Percentiles rank a stretch among this genome's conserved stretches.
phyloP scores from a whole-genome alignment of 2,329 filamentous ascomycete genomes.

The Ophiognomonia clavigignenti-juglandacearum region DNA sequence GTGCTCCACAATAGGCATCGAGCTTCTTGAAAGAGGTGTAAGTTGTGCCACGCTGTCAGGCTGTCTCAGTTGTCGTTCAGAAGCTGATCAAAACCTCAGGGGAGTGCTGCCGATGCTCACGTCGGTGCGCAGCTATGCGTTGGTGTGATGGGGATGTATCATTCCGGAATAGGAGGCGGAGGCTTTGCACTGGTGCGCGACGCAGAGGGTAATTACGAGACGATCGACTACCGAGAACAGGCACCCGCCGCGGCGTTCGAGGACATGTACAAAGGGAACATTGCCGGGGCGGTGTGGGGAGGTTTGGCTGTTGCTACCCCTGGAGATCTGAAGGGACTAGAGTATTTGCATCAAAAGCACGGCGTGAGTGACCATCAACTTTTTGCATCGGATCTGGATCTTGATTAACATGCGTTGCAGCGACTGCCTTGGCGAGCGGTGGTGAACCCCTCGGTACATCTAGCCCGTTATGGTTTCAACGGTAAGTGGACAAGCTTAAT shows the following conservation, averaged over 20 bases:
- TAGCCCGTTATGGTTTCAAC: constrained; percentile 69
- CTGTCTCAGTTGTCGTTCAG: background rate
- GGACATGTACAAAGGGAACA: constrained; percentile 79
- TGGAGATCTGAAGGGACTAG: constrained; percentile 72
- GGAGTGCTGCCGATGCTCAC: constrained; percentile 73
- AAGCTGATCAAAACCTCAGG: constrained; percentile 33
- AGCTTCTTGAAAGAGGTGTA: constrained; percentile 52
- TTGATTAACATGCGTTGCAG: constrained; percentile 22
- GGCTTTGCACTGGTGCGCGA: constrained; percentile 82
- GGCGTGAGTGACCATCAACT: constrained; percentile 39
- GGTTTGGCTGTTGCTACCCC: constrained; percentile 70
- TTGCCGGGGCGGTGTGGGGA: constrained; percentile 60
- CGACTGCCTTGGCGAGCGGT: constrained; percentile 65
- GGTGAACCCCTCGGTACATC: constrained; percentile 66
- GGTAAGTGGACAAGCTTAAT: constrained; percentile 25
- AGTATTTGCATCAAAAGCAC: constrained; percentile 70
- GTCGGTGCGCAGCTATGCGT: constrained; percentile 72
- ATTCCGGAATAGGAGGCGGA: constrained; percentile 81
- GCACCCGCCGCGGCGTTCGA: constrained; percentile 76
- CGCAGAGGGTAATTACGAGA: constrained; percentile 71
- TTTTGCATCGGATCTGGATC: background rate
- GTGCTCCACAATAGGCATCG: constrained; percentile 65
- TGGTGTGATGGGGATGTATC: constrained; percentile 72
- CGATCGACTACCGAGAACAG: constrained; percentile 84
- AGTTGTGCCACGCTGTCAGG: constrained; percentile 16